Conservation (phyloP, 345 rosid species). For the Linum lewisii region DNA sequence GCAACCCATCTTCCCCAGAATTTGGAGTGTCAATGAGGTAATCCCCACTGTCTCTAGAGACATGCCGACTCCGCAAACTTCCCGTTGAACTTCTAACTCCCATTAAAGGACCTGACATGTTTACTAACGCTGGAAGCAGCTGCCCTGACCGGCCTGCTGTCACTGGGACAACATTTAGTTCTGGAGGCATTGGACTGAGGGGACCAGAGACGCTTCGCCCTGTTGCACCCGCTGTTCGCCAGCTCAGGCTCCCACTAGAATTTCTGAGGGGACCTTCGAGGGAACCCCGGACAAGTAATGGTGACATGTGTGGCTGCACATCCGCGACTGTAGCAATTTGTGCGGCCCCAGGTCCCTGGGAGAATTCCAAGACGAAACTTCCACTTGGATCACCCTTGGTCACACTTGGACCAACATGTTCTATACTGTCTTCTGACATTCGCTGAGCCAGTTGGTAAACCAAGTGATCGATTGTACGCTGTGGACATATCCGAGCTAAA, state of each 20-base stretch:
- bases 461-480: constrained; percentile 91
- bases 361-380: constrained; percentile 78
- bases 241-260: constrained; percentile 82
- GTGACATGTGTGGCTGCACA: constrained; percentile 91
- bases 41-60: constrained; percentile 94
- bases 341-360: constrained; percentile 82
- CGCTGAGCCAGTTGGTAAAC: constrained; percentile 91
- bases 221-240: constrained; percentile 84
- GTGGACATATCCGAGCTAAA: constrained; percentile 95
- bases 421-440: constrained; percentile 89
- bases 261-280: constrained; percentile 93
- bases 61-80: constrained; percentile 88
- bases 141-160: constrained; percentile 88
- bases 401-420: constrained; percentile 51
- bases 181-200: constrained; percentile 91
- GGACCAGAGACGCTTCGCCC: constrained; percentile 94
- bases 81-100: constrained; percentile 98
- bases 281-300: constrained; percentile 87
- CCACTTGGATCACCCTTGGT: constrained; percentile 59
- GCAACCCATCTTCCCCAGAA: constrained; percentile 83
- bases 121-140: constrained; percentile 79
- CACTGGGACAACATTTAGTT: constrained; percentile 69
- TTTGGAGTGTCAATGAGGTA: constrained; percentile 91
- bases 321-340: constrained; percentile 65
- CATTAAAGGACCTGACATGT: constrained; percentile 93